A percentile compares a stretch with the other conserved stretches of the same genome.
Conservation (phyloP, 257 asterid species). For the Nicotiana noctiflora region DNA sequence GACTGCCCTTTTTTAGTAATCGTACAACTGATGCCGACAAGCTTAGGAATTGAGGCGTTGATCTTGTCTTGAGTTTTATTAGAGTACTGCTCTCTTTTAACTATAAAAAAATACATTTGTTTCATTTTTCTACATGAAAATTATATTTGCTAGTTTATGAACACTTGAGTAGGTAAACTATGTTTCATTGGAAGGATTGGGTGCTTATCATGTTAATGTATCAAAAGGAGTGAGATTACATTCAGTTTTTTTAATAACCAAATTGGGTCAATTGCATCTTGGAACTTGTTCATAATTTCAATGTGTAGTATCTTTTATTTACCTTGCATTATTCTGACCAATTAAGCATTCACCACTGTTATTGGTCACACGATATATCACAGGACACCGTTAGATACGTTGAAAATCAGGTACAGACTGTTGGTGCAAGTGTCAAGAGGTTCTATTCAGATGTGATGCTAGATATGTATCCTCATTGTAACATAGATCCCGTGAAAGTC, state of each 20-base stretch:
- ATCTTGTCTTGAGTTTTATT: neutral
- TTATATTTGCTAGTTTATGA: neutral
- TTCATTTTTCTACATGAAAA: neutral
- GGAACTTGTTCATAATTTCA: neutral
- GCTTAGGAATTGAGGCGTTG: neutral
- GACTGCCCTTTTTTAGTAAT: neutral
- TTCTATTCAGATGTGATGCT: constrained; percentile 70
- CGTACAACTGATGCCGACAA: neutral
- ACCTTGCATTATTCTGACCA: neutral
- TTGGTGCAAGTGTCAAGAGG: constrained; percentile 61
- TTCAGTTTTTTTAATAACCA: neutral
- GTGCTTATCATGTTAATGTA: neutral
- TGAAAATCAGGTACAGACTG: constrained; percentile 71
- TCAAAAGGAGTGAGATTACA: neutral
- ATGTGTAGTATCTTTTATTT: neutral
- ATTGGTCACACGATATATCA: neutral
- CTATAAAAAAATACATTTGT: neutral
- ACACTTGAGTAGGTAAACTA: neutral
- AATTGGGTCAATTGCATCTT: neutral
- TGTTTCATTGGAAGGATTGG: neutral
- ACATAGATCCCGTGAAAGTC: constrained; percentile 39
- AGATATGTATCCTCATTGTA: constrained; percentile 48
- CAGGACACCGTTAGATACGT: constrained; percentile 74
- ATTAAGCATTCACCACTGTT: neutral
- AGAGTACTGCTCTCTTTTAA: neutral